A percentile compares a stretch with the other conserved stretches of the same genome.
These are phyloP conservation scores for Albatrellus sp. DNA, from an alignment of 1,284 basidiomycete species.

Conservation along the genomic window DNA sequence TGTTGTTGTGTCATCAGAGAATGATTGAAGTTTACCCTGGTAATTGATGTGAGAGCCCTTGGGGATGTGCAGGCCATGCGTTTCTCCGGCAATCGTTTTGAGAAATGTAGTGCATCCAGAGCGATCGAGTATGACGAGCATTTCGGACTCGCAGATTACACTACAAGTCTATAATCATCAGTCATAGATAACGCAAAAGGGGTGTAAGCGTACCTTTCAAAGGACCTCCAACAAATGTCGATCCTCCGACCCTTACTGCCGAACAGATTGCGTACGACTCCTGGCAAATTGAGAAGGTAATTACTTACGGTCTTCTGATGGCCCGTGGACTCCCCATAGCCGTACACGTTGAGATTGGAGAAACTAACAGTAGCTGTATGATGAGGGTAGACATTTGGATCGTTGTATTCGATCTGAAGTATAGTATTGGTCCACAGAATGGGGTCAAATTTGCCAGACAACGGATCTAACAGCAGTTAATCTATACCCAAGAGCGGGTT, in stretches of 20 bases:
- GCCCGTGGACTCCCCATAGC: conserved; percentile 29
- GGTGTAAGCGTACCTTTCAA: conserved; percentile 17
- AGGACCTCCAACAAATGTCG: conserved; percentile 29
- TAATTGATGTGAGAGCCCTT: conserved; percentile 38
- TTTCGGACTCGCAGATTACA: conserved; percentile 28
- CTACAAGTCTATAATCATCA: neutral
- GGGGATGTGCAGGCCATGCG: conserved; percentile 29
- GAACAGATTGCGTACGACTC: conserved; percentile 19
- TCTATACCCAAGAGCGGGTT: too few relatives aligned
- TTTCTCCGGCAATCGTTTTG: conserved; percentile 42
- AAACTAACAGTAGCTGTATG: conserved; percentile 20
- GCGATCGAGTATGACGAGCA: conserved; percentile 43
- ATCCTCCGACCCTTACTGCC: conserved; percentile 22
- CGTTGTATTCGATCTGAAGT: neutral
- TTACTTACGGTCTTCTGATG: conserved; percentile 35
- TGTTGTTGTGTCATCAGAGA: too few relatives aligned
- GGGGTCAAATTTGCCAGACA: neutral
- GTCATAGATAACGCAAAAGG: neutral
- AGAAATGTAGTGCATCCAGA: conserved; percentile 43
- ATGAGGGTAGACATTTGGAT: conserved; percentile 1
- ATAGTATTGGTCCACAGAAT: neutral
- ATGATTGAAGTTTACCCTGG: conserved; percentile 33
- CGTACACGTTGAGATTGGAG: conserved; percentile 29
- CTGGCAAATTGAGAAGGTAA: conserved; percentile 20
- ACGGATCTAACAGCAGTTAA: neutral